Percentiles rank a stretch among this genome's conserved stretches.
These are phyloP conservation scores for Lachnellula willkommii DNA, from an alignment of 2,329 filamentous ascomycete species.

Conservation along the genomic window DNA sequence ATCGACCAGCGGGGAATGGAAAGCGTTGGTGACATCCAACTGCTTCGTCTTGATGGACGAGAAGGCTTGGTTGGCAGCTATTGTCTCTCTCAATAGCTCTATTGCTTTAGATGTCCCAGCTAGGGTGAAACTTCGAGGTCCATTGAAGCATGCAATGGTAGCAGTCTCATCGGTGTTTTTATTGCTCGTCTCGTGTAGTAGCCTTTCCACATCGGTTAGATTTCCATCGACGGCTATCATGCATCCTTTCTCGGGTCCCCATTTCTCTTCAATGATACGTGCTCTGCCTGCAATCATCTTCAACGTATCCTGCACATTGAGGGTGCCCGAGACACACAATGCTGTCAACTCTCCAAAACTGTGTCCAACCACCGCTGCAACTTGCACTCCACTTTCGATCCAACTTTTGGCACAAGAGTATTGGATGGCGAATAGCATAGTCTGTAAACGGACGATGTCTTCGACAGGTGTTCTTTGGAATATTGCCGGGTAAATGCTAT, in stretches of 20 bases:
- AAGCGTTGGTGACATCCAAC: constrained; percentile 27
- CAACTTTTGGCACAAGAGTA: constrained; percentile 15
- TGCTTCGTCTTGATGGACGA: constrained; percentile 15
- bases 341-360: constrained; percentile 38
- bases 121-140: constrained; percentile 28
- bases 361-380: constrained; percentile 29
- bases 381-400: constrained; percentile 14
- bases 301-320: constrained; percentile 32
- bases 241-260: constrained; percentile 33
- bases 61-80: constrained; percentile 16
- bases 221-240: constrained; percentile 33
- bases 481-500: constrained; percentile 8
- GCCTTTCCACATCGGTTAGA: constrained; percentile 1
- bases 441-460: constrained; percentile 10
- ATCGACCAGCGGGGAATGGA: constrained; percentile 28
- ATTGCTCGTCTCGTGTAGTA: constrained; percentile 3
- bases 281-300: constrained; percentile 32
- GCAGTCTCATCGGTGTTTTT: neutral
- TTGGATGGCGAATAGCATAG: constrained; percentile 13
- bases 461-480: constrained; percentile 7
- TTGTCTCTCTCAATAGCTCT: constrained; percentile 16
- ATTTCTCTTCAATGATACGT: constrained; percentile 28
- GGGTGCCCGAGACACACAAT: constrained; percentile 30
- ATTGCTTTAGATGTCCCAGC: constrained; percentile 29
- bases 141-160: constrained; percentile 33